Conservation (phyloP, 441 rosid genomes). For the Melastoma candidum region DNA sequence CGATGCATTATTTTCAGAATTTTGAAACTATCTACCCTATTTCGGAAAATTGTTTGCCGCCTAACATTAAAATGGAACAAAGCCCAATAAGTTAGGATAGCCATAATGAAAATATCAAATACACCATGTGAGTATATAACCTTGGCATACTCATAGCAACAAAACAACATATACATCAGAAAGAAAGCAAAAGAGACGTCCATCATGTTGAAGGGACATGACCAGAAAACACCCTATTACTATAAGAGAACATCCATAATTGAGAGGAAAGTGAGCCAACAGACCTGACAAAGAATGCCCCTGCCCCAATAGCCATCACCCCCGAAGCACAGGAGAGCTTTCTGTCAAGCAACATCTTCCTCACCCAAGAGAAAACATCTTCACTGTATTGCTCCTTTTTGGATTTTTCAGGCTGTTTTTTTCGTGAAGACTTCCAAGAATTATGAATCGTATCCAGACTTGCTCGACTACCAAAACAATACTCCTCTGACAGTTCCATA, state of each 20-base stretch:
- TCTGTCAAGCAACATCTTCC: constrained; percentile 34
- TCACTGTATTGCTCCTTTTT: constrained; percentile 23
- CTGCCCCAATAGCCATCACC: constrained; percentile 71
- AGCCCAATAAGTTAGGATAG: too few relatives aligned
- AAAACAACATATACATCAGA: not conserved
- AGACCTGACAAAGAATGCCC: constrained; percentile 60
- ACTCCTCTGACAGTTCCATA: constrained; percentile 27
- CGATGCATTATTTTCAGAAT: too few relatives aligned
- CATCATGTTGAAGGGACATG: not conserved
- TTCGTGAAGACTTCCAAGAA: constrained; percentile 43
- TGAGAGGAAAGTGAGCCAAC: constrained; percentile 3
- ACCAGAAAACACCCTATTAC: not conserved
- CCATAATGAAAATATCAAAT: too few relatives aligned
- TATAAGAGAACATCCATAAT: not conserved
- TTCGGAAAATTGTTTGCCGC: too few relatives aligned
- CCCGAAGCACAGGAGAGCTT: constrained; percentile 76
- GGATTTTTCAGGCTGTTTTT: constrained; percentile 25
- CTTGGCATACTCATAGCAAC: not conserved
- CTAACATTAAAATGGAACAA: too few relatives aligned
- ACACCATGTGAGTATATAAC: too few relatives aligned
- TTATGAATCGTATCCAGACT: constrained; percentile 59
- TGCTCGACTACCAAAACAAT: constrained; percentile 65
- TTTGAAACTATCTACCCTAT: too few relatives aligned
- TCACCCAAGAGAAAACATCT: constrained; percentile 52
- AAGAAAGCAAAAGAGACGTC: not conserved